Evolutionary conservation across 768 basidiomycete genomes (phyloP), one percentile per base, ranked within the genome.

Genomic region (Leucocoprinus leucothites): DNA sequence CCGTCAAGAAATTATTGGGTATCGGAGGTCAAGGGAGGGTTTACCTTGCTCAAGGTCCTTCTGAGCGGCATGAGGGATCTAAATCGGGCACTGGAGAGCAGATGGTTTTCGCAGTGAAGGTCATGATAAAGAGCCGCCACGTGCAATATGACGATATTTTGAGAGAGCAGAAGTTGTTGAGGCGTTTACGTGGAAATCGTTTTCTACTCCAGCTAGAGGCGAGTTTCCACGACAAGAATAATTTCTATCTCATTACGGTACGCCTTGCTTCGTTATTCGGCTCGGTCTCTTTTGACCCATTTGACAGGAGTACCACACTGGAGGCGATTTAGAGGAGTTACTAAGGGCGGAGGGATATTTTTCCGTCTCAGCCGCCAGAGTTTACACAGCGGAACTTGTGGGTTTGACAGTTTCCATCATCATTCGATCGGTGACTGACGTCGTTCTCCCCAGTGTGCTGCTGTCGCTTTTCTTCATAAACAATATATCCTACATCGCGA

Each of bases 231-330:
- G 61, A 63, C 40, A 57, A 43, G 22, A 54, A 58, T 21, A 60
- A 63, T 45, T 63, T 60, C 38, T 63, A 63, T 28, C 41, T 63
- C 22, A 36, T 63, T 26, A 60, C 60, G 21, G 62, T 60, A 42
- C 3, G 61, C 25, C n/a, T 44, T 46, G 11, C 4, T 51, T 45
- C 18, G 13, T 40, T 11, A 24, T 43, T 26, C 22, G 13, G 43
- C 35, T 26, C 18, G 7, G 3, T 16, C 19, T 40, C 43, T 26
- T 14, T 13, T 16, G 11, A n/a, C 18, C 40, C 5, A 34, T 13
- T 6, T 34, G 31, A 44, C 36, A 63, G 62, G 56, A 63, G 34
- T 63, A 53, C 31, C 52, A 61, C 38, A 22, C 51, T 2, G 62
- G 57, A 19, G 57, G 62, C 5, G 57, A 63, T 48, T 51, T 63